Base-by-base conservation (phyloP, 2,329 filamentous ascomycete genomes). In the Elsinoe ampelina region DNA sequence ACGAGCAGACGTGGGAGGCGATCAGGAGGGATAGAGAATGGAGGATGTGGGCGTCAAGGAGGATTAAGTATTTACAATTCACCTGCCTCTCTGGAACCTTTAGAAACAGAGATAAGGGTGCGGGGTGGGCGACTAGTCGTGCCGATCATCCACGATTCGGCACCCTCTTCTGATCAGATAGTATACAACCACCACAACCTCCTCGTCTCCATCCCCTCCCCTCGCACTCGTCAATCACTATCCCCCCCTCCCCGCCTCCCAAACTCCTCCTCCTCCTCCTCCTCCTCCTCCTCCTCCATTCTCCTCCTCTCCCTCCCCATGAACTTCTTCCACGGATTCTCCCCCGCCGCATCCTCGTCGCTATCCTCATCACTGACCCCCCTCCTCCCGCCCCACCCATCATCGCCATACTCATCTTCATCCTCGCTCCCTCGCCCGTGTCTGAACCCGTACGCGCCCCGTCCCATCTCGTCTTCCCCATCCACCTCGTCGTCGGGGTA, bases 401-500 rank as follows among this genome's bases (percentile, higher is more conserved):
- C 38, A 19, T 45, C 41, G 2, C 22, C 42, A 26, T 47, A 56
- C 7, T 56, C 54, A 30, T 69, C 64, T 59, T 77, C 74, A 12
- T 75, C 70, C 57, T 75, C 73, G 1, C 68, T 70, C 3, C 60
- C 67, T 15, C 45, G 19, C 1, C 63, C 67, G 15, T 62, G 59
- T 2, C 71, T 62, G 58, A 74, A 75, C 26, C 68, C 65, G 58
- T 77, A 76, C 7, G 72, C 66, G 45, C 71, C 68, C 2, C 69
- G 61, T 42, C 75, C 79, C 60, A 77, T 80, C 67, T 86, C 83
- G 61, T 86, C 83, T 63, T 89, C 86, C 13, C 82, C 84, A 43
- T 82, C 84, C 12, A 89, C 78, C 67, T 91, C 87, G 55, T 91
- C 86, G 60, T 91, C 87, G 0, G 87, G 87, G 63, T 91, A 91